phyloP scores from a whole-genome alignment of 164 flowering plant genomes.

The Magnolia officinalis region DNA sequence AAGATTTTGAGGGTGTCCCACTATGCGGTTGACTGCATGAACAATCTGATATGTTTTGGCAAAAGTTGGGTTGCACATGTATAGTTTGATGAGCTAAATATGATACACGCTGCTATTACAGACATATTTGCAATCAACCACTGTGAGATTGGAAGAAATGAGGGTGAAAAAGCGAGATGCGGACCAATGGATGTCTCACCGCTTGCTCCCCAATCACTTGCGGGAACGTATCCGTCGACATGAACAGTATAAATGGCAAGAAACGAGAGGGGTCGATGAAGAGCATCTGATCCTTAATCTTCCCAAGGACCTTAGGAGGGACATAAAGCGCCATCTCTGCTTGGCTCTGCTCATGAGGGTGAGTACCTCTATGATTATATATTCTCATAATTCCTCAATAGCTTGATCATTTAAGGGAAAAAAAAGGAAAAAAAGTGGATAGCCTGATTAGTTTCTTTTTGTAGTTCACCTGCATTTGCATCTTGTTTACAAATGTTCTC shows the following conservation, averaged over 20 bases:
- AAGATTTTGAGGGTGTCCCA: too few species aligned
- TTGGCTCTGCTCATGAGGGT: conserved; percentile 50
- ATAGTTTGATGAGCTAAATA: neutral
- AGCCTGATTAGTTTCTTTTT: neutral
- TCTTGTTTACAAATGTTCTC: too few species aligned
- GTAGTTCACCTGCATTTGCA: neutral
- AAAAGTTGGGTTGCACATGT: too few species aligned
- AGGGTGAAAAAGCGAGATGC: conserved; percentile 62
- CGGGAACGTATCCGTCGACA: conserved; percentile 53
- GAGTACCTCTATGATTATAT: conserved; percentile 14
- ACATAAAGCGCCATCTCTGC: conserved; percentile 61
- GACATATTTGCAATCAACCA: conserved; percentile 62
- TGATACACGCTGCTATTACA: conserved; percentile 17
- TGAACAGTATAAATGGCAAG: conserved; percentile 67
- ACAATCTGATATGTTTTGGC: too few species aligned
- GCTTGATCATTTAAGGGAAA: too few species aligned
- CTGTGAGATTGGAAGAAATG: conserved; percentile 62
- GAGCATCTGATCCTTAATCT: conserved; percentile 45
- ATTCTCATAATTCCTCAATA: too few species aligned
- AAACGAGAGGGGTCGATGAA: conserved; percentile 66
- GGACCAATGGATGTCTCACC: conserved; percentile 74
- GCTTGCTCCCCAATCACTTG: conserved; percentile 51
- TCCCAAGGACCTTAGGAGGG: conserved; percentile 65
- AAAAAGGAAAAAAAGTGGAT: too few species aligned
- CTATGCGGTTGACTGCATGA: too few species aligned